Evolutionary conservation across 345 rosid genomes (phyloP).

Genomic region (Populus deltoides): DNA sequence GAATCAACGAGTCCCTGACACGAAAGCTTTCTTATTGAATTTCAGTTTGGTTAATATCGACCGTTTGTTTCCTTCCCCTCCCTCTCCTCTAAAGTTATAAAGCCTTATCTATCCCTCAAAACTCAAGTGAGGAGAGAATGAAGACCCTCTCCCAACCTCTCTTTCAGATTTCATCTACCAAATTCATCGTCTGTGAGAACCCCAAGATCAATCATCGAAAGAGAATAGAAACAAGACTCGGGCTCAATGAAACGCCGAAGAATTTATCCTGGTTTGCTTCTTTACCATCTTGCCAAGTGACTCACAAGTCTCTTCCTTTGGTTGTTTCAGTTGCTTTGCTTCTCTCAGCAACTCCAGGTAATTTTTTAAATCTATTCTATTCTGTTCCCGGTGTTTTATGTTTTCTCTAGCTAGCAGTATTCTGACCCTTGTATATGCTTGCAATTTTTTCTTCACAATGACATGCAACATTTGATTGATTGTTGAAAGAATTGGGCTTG

Average conservation of each 20-base stretch:
- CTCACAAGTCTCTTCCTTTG: constrained; percentile 51
- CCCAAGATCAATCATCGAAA: constrained; percentile 23
- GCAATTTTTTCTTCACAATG: too few species aligned
- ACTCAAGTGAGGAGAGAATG: constrained; percentile 21
- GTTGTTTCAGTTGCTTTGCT: constrained; percentile 69
- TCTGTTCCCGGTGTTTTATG: not conserved
- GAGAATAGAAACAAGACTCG: constrained; percentile 9
- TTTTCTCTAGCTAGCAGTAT: not conserved
- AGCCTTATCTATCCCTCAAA: not conserved
- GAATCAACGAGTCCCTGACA: not conserved
- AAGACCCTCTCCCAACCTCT: constrained; percentile 27
- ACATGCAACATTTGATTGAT: too few species aligned
- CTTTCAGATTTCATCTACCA: constrained; percentile 20
- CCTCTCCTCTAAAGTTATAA: not conserved
- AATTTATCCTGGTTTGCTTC: constrained; percentile 4
- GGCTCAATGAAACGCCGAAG: constrained; percentile 1
- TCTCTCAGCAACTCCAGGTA: constrained; percentile 68
- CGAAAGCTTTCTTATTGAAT: not conserved
- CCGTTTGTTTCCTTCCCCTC: constrained; percentile 17
- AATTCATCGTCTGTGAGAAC: constrained; percentile 20
- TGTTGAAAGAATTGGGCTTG: too few species aligned
- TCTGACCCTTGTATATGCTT: too few species aligned
- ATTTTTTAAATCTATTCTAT: not conserved
- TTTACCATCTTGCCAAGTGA: constrained; percentile 15
- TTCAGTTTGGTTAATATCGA: constrained; percentile 7